phyloP scores from a whole-genome alignment of 2,329 filamentous ascomycete species.

The Diplodia intermedia region DNA sequence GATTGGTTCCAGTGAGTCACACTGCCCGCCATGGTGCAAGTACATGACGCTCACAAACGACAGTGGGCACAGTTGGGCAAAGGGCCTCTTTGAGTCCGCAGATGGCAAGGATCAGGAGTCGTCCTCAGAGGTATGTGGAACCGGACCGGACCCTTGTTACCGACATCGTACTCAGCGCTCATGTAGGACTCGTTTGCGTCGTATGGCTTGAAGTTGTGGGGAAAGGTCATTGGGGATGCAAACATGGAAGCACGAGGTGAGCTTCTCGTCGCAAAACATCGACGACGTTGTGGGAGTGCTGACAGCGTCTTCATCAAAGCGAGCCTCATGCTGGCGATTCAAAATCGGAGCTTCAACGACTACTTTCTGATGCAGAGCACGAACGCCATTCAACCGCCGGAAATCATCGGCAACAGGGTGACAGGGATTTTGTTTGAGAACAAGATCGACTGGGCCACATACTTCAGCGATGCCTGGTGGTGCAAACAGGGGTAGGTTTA shows the following conservation, averaged over 20 bases:
- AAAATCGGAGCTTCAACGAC: slow-evolving; percentile 73
- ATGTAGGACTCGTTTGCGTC: slow-evolving; percentile 73
- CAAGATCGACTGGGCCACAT: slow-evolving; percentile 90
- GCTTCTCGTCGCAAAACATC: neutral
- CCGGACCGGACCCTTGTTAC: neutral
- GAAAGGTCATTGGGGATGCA: slow-evolving; percentile 72
- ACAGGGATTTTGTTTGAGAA: slow-evolving; percentile 86
- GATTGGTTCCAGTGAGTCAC: slow-evolving; percentile 74
- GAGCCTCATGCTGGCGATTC: slow-evolving; percentile 82
- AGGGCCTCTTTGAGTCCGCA: slow-evolving; percentile 73
- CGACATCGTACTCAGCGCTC: neutral
- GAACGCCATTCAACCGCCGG: slow-evolving; percentile 75
- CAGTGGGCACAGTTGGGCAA: slow-evolving; percentile 88
- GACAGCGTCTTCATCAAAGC: slow-evolving; percentile 41
- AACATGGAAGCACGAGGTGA: slow-evolving; percentile 74
- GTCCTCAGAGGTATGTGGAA: slow-evolving; percentile 69
- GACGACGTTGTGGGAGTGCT: neutral
- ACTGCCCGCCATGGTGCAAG: neutral
- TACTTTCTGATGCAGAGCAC: slow-evolving; percentile 82
- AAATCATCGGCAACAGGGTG: slow-evolving; percentile 83
- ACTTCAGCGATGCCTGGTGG: slow-evolving; percentile 74
- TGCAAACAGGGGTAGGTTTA: slow-evolving; percentile 64
- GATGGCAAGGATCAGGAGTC: slow-evolving; percentile 91
- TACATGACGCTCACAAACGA: neutral
- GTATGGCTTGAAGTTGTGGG: slow-evolving; percentile 96